These are phyloP conservation scores for Dissophora ornata DNA, from an alignment of 192 early-diverging fungal species.

Conservation along the genomic window DNA sequence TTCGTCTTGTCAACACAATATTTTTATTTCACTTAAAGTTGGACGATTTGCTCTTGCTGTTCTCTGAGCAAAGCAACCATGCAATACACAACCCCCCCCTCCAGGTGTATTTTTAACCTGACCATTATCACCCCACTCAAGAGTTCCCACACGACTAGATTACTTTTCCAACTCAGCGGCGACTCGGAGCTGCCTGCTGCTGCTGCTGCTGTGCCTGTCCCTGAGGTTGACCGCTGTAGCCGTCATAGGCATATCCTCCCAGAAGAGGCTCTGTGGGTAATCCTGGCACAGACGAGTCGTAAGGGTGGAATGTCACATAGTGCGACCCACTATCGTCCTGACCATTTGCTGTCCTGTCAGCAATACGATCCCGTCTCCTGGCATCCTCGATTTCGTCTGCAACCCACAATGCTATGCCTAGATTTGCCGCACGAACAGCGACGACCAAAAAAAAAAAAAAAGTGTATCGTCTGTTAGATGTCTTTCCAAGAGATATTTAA, in stretches of 20 bases:
- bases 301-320: slow-evolving; percentile 51
- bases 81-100: too few relatives aligned
- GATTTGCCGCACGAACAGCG: too few relatives aligned
- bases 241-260: slow-evolving; percentile 19
- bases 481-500: too few relatives aligned
- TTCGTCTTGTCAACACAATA: too few relatives aligned
- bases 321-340: slow-evolving; percentile 27
- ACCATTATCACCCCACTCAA: too few relatives aligned
- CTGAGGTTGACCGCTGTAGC: slow-evolving; percentile 6
- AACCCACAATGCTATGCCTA: slow-evolving; percentile 63
- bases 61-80: too few relatives aligned
- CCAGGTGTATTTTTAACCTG: too few relatives aligned
- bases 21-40: too few relatives aligned
- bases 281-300: slow-evolving; percentile 28
- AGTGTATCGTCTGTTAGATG: too few relatives aligned
- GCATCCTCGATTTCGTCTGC: slow-evolving; percentile 68
- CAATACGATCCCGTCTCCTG: slow-evolving; percentile 32
- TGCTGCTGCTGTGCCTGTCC: slow-evolving; percentile 9
- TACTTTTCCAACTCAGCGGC: too few relatives aligned
- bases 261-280: slow-evolving; percentile 40
- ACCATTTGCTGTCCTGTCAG: slow-evolving; percentile 25
- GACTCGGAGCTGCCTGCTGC: neutral
- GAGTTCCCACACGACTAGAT: too few relatives aligned
- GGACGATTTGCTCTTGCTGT: neutral
- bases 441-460: too few relatives aligned